Evolutionary conservation across 129 eudicot genomes (phyloP), one percentile per base, ranked within the genome.

Genomic region (Saussurea involucrata): DNA sequence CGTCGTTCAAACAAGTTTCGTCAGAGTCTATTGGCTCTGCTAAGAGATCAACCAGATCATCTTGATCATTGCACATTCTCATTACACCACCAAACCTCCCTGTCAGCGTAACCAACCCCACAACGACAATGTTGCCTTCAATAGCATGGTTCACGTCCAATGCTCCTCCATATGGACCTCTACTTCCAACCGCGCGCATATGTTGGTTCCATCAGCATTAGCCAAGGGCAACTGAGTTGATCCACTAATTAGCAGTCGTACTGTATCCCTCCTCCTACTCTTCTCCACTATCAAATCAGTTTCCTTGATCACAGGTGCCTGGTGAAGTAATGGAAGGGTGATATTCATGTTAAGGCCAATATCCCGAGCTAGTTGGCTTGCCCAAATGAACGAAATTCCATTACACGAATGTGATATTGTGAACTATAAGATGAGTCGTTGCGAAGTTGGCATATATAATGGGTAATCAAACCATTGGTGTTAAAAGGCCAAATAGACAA

Each of bases 211-310:
- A 36, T 86, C 68, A 71, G 86, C 87, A 69, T 85, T 78, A 53
- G 92, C 95, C 21, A 92, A 84, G 7, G 90, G 83, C 24, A 89
- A 76, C 73, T 87, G 97, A 67, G 83, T 90, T 6, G 95, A 88
- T 44, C 84, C 81, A 25, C 83, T 85, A 37, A 93, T 78, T 31
- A 93, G 88, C 81, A 90, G 72, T 33, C 95, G 86, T n/a, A 92
- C 69, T 0, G 98, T 92, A 81, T 92, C 98, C 66, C 97, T 78
- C 66, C 97, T 78, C 10, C 95, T 97, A 58, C 86, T 79, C 73
- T 83, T 90, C 68, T 90, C 95, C 46, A 86, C 82, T 75, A 77
- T 57, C 1, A 92, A 79, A 13, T 93, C 97, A 0, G 80, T 83
- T 72, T 86, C 84, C n/a, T 86, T 79, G 31, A 85, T 82, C 75